A percentile compares a stretch with the other conserved stretches of the same genome.
Conservation (phyloP, 306 rosid genomes). For the Luffa acutangula region DNA sequence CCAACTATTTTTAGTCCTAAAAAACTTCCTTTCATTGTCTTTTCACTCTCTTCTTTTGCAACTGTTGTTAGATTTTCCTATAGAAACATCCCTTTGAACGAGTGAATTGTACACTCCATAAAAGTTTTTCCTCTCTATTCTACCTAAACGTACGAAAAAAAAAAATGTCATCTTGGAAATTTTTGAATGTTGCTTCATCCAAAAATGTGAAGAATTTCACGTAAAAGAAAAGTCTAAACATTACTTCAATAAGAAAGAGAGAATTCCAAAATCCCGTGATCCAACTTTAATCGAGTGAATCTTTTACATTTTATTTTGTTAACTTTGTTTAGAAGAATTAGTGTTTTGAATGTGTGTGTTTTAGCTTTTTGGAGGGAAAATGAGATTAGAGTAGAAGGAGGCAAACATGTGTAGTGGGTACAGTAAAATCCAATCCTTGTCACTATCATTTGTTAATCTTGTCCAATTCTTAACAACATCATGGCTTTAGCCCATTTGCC, state of each 20-base stretch:
- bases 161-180: too few species aligned
- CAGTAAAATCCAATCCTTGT: not conserved
- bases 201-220: too few species aligned
- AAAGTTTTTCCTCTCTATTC: not conserved
- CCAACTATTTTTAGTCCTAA: not conserved
- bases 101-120: too few species aligned
- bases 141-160: too few species aligned
- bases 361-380: not conserved
- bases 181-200: too few species aligned
- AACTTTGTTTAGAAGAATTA: too few species aligned
- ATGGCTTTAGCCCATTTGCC: slow-evolving; percentile 6
- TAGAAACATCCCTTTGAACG: too few species aligned
- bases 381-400: not conserved
- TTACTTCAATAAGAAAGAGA: not conserved
- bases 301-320: not conserved
- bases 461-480: not conserved
- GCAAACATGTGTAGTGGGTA: not conserved
- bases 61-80: too few species aligned
- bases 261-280: not conserved
- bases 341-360: not conserved
- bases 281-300: not conserved
- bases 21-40: not conserved
- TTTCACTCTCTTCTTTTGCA: not conserved
- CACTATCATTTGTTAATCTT: not conserved
- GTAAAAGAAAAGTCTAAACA: not conserved